phyloP scores from a whole-genome alignment of 2,329 filamentous ascomycete species.

The Tolypocladium nubicola region DNA sequence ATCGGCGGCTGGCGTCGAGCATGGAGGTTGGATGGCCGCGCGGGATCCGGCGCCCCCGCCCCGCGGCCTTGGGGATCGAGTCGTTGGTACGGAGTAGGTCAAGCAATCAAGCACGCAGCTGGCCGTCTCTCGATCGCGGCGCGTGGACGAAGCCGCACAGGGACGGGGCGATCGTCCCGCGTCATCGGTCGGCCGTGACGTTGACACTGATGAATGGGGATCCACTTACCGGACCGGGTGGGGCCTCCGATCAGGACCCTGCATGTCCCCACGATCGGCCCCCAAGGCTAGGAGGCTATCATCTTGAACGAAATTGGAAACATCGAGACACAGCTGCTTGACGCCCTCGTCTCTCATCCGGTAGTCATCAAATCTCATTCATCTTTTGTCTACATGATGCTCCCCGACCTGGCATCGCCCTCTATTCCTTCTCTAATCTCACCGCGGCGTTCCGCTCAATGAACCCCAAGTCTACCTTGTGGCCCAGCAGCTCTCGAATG shows the following conservation, averaged over 20 bases:
- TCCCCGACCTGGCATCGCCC: background rate
- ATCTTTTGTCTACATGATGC: background rate
- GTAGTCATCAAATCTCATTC: background rate
- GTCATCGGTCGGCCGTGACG: background rate
- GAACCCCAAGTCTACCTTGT: conserved; percentile 91
- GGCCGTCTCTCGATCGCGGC: background rate
- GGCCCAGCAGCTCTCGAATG: conserved; percentile 83
- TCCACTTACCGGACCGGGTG: background rate
- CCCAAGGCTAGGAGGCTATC: too few species aligned
- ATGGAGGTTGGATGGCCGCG: background rate
- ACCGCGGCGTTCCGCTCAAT: conserved; percentile 88
- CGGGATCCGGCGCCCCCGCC: background rate
- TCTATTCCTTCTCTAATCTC: conserved; percentile 71
- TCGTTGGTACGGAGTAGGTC: background rate
- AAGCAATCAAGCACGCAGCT: background rate
- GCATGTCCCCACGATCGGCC: background rate
- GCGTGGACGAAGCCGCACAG: background rate
- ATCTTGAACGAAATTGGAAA: too few species aligned
- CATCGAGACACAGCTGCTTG: background rate
- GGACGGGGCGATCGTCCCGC: background rate
- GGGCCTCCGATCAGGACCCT: background rate
- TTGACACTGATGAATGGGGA: background rate
- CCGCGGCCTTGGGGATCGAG: background rate
- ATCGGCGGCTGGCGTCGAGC: background rate
- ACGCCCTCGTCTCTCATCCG: background rate